Evolutionary conservation across 768 basidiomycete genomes (phyloP), one percentile per base, ranked within the genome.

Genomic region (Auriscalpium microsporum): DNA sequence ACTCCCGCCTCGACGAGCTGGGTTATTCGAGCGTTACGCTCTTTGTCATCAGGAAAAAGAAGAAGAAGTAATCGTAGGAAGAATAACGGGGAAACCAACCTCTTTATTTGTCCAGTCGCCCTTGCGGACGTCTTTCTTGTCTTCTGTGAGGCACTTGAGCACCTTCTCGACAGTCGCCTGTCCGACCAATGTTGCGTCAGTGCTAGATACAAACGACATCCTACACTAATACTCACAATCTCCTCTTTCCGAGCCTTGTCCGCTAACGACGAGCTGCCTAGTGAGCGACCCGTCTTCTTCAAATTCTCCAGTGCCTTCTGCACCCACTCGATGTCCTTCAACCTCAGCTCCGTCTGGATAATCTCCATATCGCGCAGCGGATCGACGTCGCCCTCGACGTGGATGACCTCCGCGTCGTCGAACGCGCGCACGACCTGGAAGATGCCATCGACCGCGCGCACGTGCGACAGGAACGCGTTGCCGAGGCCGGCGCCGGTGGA

Each of bases 251-350:
- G 91, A 17, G 94, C 93, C 74, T 87, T 96, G 71, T 95, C 95
- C 0, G 91, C 94, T 63, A 99, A 75, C 67, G 83, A 87, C 48
- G 67, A 79, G 65, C 75, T 89, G 8, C 87, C 89, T 23, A 94
- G 75, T 56, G 81, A 73, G 45, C 91, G 80, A 16, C 83, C 82
- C 38, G 72, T 67, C 73, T 87, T 90, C 73, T 90, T 92, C 60
- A 91, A 69, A 46, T 70, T 73, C 0, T 94, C 94, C 36, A 97
- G 69, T 45, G 83, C 72, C 73, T 98, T 98, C 73, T 97, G 90
- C 10, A 92, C 87, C 96, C 96, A 99, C 66, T 99, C 96, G 60
- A 94, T 94, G 71, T 99, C 96, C 75, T 99, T 99, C 45, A 99
- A 73, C 48, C 94, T 79, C 17, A 99, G 76, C 71, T 99, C 96